Evolutionary conservation across 2,329 filamentous ascomycete species (phyloP), one percentile per base, ranked within the genome.

Genomic region (Cytospora paraplurivora): DNA sequence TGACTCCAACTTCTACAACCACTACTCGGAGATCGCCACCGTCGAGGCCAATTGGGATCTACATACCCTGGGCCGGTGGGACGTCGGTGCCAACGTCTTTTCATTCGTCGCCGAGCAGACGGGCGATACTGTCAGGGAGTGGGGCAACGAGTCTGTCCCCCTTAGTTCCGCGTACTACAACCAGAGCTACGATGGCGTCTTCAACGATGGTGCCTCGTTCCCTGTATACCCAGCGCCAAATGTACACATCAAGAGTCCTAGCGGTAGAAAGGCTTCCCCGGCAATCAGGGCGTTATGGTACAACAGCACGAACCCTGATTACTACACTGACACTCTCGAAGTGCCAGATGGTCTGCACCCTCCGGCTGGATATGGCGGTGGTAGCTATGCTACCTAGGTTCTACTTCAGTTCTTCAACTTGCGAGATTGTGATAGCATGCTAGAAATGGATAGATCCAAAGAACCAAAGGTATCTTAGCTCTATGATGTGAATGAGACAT

Each of bases 21-120:
- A 91, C 78, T 91, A 91, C 79, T 88, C 85, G 10, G 80, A 84
- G 69, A 82, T 91, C 67, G 77, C 88, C n/a, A 86, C 88, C 19
- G 83, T 89, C 11, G 77, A 83, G 62, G 86, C 87, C 63, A 92
- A 91, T 80, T 91, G 88, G 88, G 81, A 79, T 67, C 82, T 91
- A 10, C 82, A 85, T 66, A 89, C 87, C 0, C 85, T 92, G 2
- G 89, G 88, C 12, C 86, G 89, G 64, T 91, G 83, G 80, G 89
- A 92, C 70, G 87, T 88, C 17, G 87, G 87, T 57, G 88, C 88
- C 71, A 91, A 91, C 72, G 83, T 91, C n/a, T 88, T 86, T 73
- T 70, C 81, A 34, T 63, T 85, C 27, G 86, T 91, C 3, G 87
- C 85, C 15, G 74, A 82, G 7, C 78, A 82, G 75, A 90, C 87